Percentiles rank a stretch among this genome's conserved stretches.
phyloP scores from a whole-genome alignment of 2,329 filamentous ascomycete species.

The Calycina marina region DNA sequence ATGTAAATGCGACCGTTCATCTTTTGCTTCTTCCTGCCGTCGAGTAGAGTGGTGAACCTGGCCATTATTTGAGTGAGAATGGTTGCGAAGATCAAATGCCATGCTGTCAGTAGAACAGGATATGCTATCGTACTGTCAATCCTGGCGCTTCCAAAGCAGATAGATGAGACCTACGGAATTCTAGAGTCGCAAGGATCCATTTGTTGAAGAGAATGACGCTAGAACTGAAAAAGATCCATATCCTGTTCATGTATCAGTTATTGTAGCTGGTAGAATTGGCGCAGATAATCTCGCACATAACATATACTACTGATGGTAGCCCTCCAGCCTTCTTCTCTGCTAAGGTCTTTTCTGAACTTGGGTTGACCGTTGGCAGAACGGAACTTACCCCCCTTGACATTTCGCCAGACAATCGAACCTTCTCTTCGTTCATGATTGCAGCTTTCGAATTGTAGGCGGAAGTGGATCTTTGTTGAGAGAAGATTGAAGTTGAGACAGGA shows the following conservation, averaged over 20 bases:
- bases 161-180: conserved; percentile 63
- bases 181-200: conserved; percentile 77
- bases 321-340: conserved; percentile 7
- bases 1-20: conserved; percentile 94
- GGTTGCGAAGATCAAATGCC: conserved; percentile 87
- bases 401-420: conserved; percentile 72
- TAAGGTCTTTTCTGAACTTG: conserved; percentile 42
- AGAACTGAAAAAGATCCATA: conserved; percentile 86
- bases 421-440: conserved; percentile 58
- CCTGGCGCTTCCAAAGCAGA: not conserved
- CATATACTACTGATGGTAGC: conserved; percentile 59
- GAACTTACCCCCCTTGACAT: conserved; percentile 43
- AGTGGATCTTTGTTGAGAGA: too few relatives aligned
- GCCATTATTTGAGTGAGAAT: conserved; percentile 89
- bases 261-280: not conserved
- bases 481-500: not conserved
- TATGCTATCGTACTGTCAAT: conserved; percentile 32
- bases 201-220: conserved; percentile 99
- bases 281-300: conserved; percentile 37
- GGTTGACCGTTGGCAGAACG: conserved; percentile 70
- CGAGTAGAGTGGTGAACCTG: conserved; percentile 75
- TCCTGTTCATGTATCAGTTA: conserved; percentile 32
- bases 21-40: conserved; percentile 89
- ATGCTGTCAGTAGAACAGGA: conserved; percentile 80
- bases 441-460: too few relatives aligned